phyloP scores from a whole-genome alignment of 2,329 filamentous ascomycete species.

The Aureobasidium sp. region DNA sequence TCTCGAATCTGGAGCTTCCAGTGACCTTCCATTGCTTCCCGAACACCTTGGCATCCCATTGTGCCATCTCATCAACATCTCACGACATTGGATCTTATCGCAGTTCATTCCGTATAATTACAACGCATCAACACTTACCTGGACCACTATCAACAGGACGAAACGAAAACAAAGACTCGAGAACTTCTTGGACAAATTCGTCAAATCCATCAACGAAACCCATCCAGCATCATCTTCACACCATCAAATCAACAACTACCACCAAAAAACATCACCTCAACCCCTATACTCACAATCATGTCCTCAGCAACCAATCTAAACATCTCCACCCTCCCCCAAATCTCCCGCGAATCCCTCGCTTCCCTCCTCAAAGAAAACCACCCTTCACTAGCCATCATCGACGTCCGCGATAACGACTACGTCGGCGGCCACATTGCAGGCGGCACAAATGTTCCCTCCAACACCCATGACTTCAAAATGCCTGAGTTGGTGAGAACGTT shows the following conservation, averaged over 20 bases:
- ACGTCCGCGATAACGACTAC: slow-evolving; percentile 86
- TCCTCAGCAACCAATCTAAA: slow-evolving; percentile 36
- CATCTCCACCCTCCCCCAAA: slow-evolving; percentile 55
- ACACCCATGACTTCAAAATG: slow-evolving; percentile 64
- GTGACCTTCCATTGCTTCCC: too few species aligned
- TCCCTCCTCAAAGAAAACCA: slow-evolving; percentile 41
- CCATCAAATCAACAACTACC: not conserved
- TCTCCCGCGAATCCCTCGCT: slow-evolving; percentile 62
- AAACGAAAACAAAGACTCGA: too few species aligned
- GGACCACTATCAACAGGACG: too few species aligned
- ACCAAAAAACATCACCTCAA: too few species aligned
- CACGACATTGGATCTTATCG: too few species aligned
- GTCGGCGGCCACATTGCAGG: slow-evolving; percentile 82
- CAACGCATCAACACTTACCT: too few species aligned
- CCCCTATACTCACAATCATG: not conserved
- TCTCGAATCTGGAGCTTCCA: not conserved
- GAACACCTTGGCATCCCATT: too few species aligned
- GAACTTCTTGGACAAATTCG: too few species aligned
- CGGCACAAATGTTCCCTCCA: slow-evolving; percentile 66
- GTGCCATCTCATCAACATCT: too few species aligned
- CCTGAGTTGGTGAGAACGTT: slow-evolving; percentile 76
- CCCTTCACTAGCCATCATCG: slow-evolving; percentile 60
- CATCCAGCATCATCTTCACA: too few species aligned
- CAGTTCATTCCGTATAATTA: not conserved
- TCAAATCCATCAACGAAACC: too few species aligned